phyloP scores from a whole-genome alignment of 2,329 filamentous ascomycete genomes.

The Colletotrichum liriopes region DNA sequence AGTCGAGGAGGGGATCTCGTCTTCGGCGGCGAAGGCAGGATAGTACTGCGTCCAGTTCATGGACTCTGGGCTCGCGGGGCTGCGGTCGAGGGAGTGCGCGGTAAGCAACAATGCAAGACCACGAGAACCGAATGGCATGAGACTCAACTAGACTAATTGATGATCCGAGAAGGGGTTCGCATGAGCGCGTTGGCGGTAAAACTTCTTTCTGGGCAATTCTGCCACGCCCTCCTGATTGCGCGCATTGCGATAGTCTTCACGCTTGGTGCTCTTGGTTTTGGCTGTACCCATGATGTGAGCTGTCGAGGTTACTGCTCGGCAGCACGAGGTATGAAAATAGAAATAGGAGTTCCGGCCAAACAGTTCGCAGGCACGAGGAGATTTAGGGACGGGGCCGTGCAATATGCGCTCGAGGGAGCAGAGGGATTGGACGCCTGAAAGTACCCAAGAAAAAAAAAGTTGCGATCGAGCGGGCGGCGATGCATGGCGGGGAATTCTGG shows the following conservation, averaged over 20 bases:
- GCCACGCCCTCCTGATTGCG: conserved; percentile 67
- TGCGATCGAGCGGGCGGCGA: conserved; percentile 9
- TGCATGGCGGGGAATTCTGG: conserved; percentile 27
- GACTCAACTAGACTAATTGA: conserved; percentile 81
- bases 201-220: conserved; percentile 91
- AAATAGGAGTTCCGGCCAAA: not conserved
- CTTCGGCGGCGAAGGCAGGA: conserved; percentile 76
- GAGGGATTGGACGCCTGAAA: conserved; percentile 13
- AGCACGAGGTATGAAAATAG: not conserved
- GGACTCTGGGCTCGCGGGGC: conserved; percentile 81
- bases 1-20: not conserved
- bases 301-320: not conserved
- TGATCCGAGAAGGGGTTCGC: conserved; percentile 99
- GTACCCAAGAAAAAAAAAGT: conserved; percentile 30
- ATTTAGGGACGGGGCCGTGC: not conserved
- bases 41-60: conserved; percentile 96
- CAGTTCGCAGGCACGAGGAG: not conserved
- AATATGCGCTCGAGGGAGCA: not conserved
- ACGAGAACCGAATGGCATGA: not conserved
- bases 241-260: conserved; percentile 75
- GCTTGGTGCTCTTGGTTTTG: conserved; percentile 74
- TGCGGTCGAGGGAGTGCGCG: conserved; percentile 54
- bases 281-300: conserved; percentile 56
- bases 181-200: conserved; percentile 95
- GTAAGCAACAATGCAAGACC: conserved; percentile 15